Base-by-base conservation (phyloP, 1,284 basidiomycete genomes). In the Phellinidium pouzarii region DNA sequence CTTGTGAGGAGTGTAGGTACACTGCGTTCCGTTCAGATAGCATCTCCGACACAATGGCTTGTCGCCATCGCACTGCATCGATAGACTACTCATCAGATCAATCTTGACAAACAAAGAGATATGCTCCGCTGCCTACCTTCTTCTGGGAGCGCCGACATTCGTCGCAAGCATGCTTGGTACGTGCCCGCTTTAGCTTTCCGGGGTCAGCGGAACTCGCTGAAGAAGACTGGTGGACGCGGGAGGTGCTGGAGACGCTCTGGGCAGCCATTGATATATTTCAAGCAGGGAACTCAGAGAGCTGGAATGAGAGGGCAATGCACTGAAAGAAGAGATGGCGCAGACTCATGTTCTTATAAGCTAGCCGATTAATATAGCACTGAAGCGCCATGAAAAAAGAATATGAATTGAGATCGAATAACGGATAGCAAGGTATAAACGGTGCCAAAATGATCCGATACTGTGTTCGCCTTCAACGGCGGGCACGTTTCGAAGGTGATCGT, bases 151-250 rank as follows among this genome's bases (percentile, higher is more conserved):
- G 46, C 12, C 55, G 41, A 40, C 55, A 57, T 48, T 57, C 55
- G 38, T 57, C 55, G 43, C 55, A 57, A 25, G 55, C 55, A 47
- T 57, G 55, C 43, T 57, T 57, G 11, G 55, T 57, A 17, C 55
- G 45, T 7, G 55, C 47, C 1, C 54, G 54, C 36, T 57, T 57
- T 14, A 44, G n/a, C 37, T 47, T 50, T 23, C 19, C 53, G 14
- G 49, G 37, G 41, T 48, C 54, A 43, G 45, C 27, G 4, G 50
- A 40, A 40, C 43, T 52, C 20, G 51, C 19, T 17, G 34, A 29
- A 26, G 44, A 29, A 25, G 36, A 25, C 22, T 52, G 50, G 14
- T 29, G 44, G 36, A 45, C 25, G 37, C 19, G 26, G n/a, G 44
- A 49, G 20, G 46, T 22, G 40, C 31, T 40, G 4, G 54, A 48